Evolutionary conservation across 176 grass and related monocot species (phyloP).

Genomic region (Paspalum vaginatum): DNA sequence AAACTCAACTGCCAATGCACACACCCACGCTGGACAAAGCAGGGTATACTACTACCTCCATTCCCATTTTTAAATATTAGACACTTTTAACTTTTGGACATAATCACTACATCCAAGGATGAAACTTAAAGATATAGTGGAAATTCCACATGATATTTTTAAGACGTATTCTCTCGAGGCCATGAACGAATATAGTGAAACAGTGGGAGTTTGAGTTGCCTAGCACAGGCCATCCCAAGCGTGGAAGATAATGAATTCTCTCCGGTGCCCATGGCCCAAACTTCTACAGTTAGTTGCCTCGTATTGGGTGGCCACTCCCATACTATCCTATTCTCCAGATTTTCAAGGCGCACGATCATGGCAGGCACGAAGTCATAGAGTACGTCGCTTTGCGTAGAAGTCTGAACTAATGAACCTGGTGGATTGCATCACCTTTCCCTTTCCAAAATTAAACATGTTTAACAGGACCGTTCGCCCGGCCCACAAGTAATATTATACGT

Average conservation of each 20-base stretch:
- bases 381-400: conserved; percentile 40
- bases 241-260: background rate
- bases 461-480: background rate
- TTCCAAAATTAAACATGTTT: conserved; percentile 16
- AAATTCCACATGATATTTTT: no score
- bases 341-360: conserved; percentile 19
- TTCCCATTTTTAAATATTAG: no score
- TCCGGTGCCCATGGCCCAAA: background rate
- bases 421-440: conserved; percentile 22
- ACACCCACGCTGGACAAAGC: no score
- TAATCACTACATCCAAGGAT: no score
- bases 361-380: conserved; percentile 35
- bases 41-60: no score
- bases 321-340: background rate
- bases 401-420: conserved; percentile 13
- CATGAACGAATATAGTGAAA: no score
- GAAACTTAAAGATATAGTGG: no score
- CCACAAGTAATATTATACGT: conserved; percentile 1
- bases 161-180: no score
- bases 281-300: conserved; percentile 22
- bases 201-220: background rate
- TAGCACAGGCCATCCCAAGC: background rate
- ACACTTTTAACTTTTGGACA: no score
- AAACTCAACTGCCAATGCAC: no score
- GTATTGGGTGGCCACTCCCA: conserved; percentile 11